Conservation (phyloP, 1,139 yeast genomes). For the Hanseniaspora sp. region DNA sequence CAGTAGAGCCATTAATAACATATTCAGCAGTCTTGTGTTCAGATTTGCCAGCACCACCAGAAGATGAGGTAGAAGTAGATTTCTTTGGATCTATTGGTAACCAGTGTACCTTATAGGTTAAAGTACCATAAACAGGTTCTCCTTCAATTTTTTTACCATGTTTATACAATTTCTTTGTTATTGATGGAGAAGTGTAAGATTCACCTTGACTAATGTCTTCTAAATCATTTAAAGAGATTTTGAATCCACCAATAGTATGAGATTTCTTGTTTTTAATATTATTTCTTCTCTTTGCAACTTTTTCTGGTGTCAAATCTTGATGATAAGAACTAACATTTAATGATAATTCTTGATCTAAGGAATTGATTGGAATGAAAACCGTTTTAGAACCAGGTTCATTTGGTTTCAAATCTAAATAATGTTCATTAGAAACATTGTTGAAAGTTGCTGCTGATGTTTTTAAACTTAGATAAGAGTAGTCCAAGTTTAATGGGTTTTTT, state of each 20-base stretch:
- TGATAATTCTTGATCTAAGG: conserved; percentile 49
- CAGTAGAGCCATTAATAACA: conserved; percentile 13
- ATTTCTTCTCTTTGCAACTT: conserved; percentile 13
- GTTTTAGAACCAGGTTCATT: conserved; percentile 38
- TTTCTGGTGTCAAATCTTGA: conserved; percentile 1
- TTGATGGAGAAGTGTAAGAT: conserved; percentile 7
- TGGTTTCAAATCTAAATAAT: conserved; percentile 33
- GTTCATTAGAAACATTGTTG: conserved; percentile 4
- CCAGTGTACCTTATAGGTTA: conserved; percentile 20
- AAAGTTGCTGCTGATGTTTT: conserved; percentile 9
- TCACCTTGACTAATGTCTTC: conserved; percentile 23
- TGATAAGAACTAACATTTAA: conserved; percentile 29
- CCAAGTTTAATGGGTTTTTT: conserved; percentile 5
- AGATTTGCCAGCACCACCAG: conserved; percentile 1
- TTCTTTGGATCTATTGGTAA: conserved; percentile 24
- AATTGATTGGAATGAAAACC: conserved; percentile 46
- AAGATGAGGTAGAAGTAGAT: conserved; percentile 20
- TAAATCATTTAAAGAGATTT: conserved; percentile 20
- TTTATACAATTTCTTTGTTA: conserved; percentile 8
- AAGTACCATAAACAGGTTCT: conserved; percentile 19
- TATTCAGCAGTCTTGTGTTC: conserved; percentile 10
- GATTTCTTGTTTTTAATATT: conserved; percentile 18
- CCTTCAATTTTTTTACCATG: conserved; percentile 7
- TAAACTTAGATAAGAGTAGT: conserved; percentile 3
- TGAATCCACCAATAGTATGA: conserved; percentile 32